Conservation (phyloP, 495 filamentous ascomycete species). For the Penicillium tannophilum region DNA sequence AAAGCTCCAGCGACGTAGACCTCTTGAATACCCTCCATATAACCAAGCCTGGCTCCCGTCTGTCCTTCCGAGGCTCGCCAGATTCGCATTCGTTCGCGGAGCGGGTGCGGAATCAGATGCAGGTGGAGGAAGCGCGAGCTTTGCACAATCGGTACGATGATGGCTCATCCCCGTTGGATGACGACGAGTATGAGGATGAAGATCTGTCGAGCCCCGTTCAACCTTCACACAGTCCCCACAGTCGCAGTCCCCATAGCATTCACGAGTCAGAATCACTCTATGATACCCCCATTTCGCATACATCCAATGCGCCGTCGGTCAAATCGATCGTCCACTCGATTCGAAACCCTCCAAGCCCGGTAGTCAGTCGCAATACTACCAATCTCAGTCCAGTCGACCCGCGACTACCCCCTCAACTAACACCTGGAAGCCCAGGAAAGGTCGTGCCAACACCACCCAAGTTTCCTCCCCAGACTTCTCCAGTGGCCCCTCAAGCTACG, state of each 20-base stretch:
- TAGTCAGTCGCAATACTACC: conserved; percentile 11
- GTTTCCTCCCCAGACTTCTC: conserved; percentile 4
- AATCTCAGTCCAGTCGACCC: conserved; percentile 30
- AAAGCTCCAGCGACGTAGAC: conserved; percentile 40
- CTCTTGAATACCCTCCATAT: conserved; percentile 40
- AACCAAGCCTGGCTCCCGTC: conserved; percentile 36
- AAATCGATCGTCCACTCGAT: conserved; percentile 33
- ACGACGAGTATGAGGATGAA: conserved; percentile 23
- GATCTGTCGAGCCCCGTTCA: conserved; percentile 13
- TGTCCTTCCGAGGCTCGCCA: conserved; percentile 46
- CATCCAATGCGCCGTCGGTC: conserved; percentile 25
- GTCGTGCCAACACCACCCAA: conserved; percentile 17
- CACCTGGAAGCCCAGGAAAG: conserved; percentile 24
- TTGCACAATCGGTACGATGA: conserved; percentile 54
- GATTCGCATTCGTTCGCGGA: conserved; percentile 53
- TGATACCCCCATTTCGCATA: conserved; percentile 33
- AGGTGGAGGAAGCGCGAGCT: conserved; percentile 69
- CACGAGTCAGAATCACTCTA: conserved; percentile 20
- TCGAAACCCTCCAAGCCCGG: conserved; percentile 25
- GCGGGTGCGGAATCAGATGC: conserved; percentile 68
- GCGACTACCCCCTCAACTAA: conserved; percentile 25
- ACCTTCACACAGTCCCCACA: conserved; percentile 29
- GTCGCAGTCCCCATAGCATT: conserved; percentile 13
- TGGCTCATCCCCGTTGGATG: conserved; percentile 27
- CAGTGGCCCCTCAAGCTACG: not conserved